Conservation (phyloP, 495 filamentous ascomycete species). For the Pseudotulostoma volvatum region DNA sequence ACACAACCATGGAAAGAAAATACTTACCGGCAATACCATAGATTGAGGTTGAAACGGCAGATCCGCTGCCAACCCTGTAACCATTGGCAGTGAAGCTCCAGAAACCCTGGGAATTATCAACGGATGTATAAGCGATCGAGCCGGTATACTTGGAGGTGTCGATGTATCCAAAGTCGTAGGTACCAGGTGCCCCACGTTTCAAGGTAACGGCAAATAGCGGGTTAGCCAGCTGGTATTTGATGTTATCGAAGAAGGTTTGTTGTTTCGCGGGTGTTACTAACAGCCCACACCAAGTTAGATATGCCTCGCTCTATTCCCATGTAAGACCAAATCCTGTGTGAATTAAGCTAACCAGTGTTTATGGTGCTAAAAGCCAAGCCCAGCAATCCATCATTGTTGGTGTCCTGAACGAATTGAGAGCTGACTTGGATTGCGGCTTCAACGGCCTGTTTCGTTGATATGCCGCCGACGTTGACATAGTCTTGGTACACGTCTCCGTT, state of each 20-base stretch:
- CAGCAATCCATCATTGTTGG: conserved; percentile 50
- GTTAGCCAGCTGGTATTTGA: conserved; percentile 36
- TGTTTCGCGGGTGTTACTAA: conserved; percentile 35
- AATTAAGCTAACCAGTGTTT: conserved; percentile 36
- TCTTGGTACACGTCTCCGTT: conserved; percentile 54
- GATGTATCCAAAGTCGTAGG: conserved; percentile 62
- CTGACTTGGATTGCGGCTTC: conserved; percentile 50
- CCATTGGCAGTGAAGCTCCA: conserved; percentile 52
- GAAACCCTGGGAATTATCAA: conserved; percentile 45
- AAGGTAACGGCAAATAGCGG: conserved; percentile 55
- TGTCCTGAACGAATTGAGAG: conserved; percentile 38
- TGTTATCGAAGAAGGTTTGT: conserved; percentile 62
- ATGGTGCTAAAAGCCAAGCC: conserved; percentile 55
- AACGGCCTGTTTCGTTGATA: conserved; percentile 45
- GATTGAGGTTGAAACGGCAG: neutral
- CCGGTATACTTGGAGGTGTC: conserved; percentile 41
- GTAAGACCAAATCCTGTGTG: too few relatives aligned
- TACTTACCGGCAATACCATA: neutral
- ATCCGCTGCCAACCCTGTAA: conserved; percentile 38
- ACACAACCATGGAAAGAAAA: too few relatives aligned
- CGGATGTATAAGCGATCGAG: conserved; percentile 16
- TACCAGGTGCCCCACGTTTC: conserved; percentile 45
- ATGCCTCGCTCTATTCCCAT: too few relatives aligned
- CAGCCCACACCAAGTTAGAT: too few relatives aligned
- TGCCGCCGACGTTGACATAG: conserved; percentile 46